Base-by-base conservation (phyloP, 2,329 filamentous ascomycete genomes). In the Tricladium varicosporioides region DNA sequence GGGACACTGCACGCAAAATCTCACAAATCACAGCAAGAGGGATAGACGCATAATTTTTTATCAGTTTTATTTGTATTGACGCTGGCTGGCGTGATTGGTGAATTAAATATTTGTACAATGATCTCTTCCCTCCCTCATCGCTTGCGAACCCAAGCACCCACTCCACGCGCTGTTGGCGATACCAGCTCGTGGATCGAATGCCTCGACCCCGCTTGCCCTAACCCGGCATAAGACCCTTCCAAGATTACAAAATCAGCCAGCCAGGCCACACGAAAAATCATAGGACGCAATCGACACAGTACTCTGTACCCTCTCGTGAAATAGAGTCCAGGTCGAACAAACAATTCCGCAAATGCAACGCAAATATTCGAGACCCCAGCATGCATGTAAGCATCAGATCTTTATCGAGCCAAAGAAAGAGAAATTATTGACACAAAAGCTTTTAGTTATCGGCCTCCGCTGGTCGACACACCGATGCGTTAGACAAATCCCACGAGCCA, bases 21-120 rank as follows among this genome's bases (percentile, higher is more conserved):
- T 27, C 4, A 27, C 22, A 27, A 27, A 27, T 40, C 31, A 40
- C 31, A 36, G n/a, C 48, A 51, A 15, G n/a, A 40, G n/a, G 44
- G 4, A 15, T 27, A 54, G 22, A 47, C 27, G 9, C 36, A 18
- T 9, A 49, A 47, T 13, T 16, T 31, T 61, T 60, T 56, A 45
- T 56, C n/a, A 55, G 64, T 46, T 58, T 59, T 61, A 33, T 59
- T 63, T 63, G 52, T 64, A 61, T 47, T 58, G 61, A 60, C 58
- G 67, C 64, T 66, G 67, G 67, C 67, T 68, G 66, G 65, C 63
- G 43, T 62, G 62, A 61, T 63, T 50, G 59, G 50, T 53, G 63
- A 68, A 67, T 66, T 66, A 67, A 58, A 63, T 70, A 70, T 67
- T 70, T 69, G 64, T 70, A 69, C 67, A 70, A 64, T 63, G 58